Base-by-base conservation (phyloP, 2,329 filamentous ascomycete genomes). In the Colletotrichum higginsianum region DNA sequence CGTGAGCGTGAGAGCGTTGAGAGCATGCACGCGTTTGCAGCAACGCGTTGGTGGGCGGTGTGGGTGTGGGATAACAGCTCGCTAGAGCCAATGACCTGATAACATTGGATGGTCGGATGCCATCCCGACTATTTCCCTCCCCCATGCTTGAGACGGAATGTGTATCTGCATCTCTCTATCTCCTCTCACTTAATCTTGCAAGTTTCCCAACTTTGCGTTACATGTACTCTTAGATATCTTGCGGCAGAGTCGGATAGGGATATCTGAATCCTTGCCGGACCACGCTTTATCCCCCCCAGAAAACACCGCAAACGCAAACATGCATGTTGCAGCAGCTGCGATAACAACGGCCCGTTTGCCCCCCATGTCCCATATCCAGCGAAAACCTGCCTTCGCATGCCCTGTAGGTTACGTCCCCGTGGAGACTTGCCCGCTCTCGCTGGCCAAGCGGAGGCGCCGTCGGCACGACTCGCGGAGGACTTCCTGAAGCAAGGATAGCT, bases 381-480 rank as follows among this genome's bases (percentile, higher is more conserved):
- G 15, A 11, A 40, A 26, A n/a, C 46, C 26, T 44, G 46, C 46
- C 35, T 50, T 26, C 40, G 30, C n/a, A 50, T n/a, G 26, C 18
- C 35, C 35, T 56, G 35, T 38, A 16, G 16, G 38, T 23, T 40
- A 7, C 60, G 46, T 38, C n/a, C n/a, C 23, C 46, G 58, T 49
- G 58, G 47, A 61, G 44, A 35, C 58, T 40, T 61, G 18, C 46
- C 58, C 30, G 46, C 58, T 26, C 5, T 40, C 21, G 35, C 30
- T 35, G 35, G 30, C 23, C 44, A 68, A 63, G 65, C 65, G 65
- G 65, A 64, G 60, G 38, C 30, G 46, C 58, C 65, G 47, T 49
- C 47, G 56, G 52, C 65, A 49, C 67, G 53, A 71, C 69, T 71
- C 58, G 65, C 65, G 60, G 69, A 42, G 40, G 56, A 64, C 53